Base-by-base conservation (phyloP, 169 alveolate genomes). In the Plasmodium cynomolgi region DNA sequence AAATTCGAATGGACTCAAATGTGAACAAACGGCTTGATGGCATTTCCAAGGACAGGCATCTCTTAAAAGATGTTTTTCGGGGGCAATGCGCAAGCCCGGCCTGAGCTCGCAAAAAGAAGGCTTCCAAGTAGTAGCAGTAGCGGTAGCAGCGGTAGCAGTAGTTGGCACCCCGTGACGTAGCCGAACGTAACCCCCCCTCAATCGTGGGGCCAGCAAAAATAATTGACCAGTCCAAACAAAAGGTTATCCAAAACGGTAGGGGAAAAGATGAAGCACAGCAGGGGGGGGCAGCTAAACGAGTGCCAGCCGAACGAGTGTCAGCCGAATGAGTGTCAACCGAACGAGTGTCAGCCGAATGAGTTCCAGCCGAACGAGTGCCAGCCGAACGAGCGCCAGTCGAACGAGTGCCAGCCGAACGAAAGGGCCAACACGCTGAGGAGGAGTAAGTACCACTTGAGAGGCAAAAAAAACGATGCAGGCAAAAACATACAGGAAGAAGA, bases 401-500 rank as follows among this genome's bases (percentile, higher is more conserved):
- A 82, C n/a, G 58, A 44, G 58, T 44, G 58, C 58, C 72, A 13
- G 4, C 1, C 72, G 72, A 17, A 4, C 29, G 72, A n/a, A 29
- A 29, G 77, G 20, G 17, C 26, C 8, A 84, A 68, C 23, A 8
- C 47, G 47, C 2, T 50, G 26, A 81, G 56, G 33, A 83, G 72
- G 29, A 83, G 50, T 20, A 83, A 83, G 50, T 83, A 83, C 72
- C 72, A 83, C 47, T 62, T 68, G 80, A 54, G 88, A 34, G 20
- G 94, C 62, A 75, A 41, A 84, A 58, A 94, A 71, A 47, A 68
- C 62, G 26, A 74, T 29, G 23, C 75, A 29, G 84, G 54, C 17
- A 34, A 81, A 31, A n/a, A 79, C 71, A 39, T 84, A 93, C 44
- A 44, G 17, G 82, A 91, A 83, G 77, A 88, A 50, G 92, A 82